Base-by-base conservation (phyloP, 306 rosid genomes). In the Prunus kanzakura region DNA sequence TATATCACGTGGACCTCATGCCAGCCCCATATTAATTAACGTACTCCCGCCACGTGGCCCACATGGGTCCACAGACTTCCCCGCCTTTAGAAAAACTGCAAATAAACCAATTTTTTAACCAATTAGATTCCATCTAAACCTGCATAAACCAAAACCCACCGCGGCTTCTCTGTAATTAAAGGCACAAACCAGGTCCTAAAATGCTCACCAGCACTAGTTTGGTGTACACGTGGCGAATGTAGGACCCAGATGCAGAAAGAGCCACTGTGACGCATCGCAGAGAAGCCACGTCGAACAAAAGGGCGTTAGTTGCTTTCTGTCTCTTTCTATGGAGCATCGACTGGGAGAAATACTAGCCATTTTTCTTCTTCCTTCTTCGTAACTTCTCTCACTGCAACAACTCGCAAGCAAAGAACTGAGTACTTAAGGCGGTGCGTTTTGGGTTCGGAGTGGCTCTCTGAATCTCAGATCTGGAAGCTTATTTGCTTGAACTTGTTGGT, bases 171-270 rank as follows among this genome's bases (percentile, higher is more conserved):
- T n/a, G 80, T 58, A 57, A 57, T 56, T 43, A 41, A 77, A 7
- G 7, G 7, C 22, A 47, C 43, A 46, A 30, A 25, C 11, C 23
- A 35, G 60, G 27, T 23, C 56, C 1, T 2, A 49, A 49, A 49
- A 1, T 8, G 19, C 7, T 1, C 8, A 16, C 18, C 0, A 25
- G 16, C 14, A 49, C 29, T 56, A 0, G 64, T 60, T 62, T 19
- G 22, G 11, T 16, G 43, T 8, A 22, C 30, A 77, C 76, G 82
- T 78, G 85, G 76, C 68, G 12, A 32, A 0, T 63, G 75, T 82
- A 60, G 85, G 76, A 15, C 76, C 82, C 29, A 72, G 79, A 51
- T 51, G 60, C 76, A 77, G 9, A 55, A 8, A 68, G 67, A 38
- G 25, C 55, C 13, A 4, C 38, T 60, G 19, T 3, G 73, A 47